Evolutionary conservation across 2,329 filamentous ascomycete species (phyloP).

Genomic region (Sordariomycetes sp.): DNA sequence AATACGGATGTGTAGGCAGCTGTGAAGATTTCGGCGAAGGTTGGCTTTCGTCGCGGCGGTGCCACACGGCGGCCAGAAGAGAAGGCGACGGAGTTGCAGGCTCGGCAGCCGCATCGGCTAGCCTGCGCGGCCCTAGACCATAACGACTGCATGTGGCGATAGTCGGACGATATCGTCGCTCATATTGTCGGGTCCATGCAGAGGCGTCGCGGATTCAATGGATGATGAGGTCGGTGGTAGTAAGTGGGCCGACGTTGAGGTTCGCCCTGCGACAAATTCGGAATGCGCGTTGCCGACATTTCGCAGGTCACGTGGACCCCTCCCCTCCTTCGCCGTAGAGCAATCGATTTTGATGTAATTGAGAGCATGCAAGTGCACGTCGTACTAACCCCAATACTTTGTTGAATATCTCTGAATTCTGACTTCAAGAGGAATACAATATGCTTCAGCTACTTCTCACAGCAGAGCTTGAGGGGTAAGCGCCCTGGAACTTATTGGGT

Average conservation of each 20-base stretch:
- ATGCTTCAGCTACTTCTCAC: no score
- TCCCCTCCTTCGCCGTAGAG: background rate
- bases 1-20: slow-evolving; percentile 61
- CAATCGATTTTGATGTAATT: no score
- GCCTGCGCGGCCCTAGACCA: slow-evolving; percentile 59
- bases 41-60: slow-evolving; percentile 37
- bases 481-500: slow-evolving; percentile 7
- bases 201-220: no score
- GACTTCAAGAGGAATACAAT: background rate
- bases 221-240: background rate
- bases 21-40: slow-evolving; percentile 48
- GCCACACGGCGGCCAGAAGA: slow-evolving; percentile 40
- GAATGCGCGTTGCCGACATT: no score
- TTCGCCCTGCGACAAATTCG: no score
- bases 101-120: slow-evolving; percentile 54
- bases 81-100: slow-evolving; percentile 44
- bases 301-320: slow-evolving; percentile 1
- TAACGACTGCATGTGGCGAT: slow-evolving; percentile 32
- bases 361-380: no score
- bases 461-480: slow-evolving; percentile 62
- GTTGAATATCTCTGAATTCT: no score
- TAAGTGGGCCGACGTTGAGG: no score
- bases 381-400: no score
- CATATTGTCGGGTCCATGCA: no score
- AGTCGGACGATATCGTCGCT: no score